Base-by-base conservation (phyloP, 139 green algal genomes). In the Micromonas commoda region DNA sequence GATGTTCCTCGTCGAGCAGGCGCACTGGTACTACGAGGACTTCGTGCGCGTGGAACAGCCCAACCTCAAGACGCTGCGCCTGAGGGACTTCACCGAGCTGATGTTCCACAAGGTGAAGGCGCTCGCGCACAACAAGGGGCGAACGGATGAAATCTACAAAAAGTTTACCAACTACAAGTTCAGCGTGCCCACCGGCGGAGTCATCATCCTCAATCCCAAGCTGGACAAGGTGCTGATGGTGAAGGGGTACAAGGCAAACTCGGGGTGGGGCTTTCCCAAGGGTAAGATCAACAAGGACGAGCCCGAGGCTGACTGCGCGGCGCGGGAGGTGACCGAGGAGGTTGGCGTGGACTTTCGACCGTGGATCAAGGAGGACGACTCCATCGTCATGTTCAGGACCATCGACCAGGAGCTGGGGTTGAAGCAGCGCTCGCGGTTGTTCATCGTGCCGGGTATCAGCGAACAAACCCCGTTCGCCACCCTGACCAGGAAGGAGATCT, bases 1-100 rank as follows among this genome's bases (percentile, higher is more conserved):
- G 0, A 85, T 97, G 54, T 98, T 98, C 65, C 71, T 92, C 0
- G 88, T 98, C 0, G 94, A 98, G 77, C 72, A 70, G 13, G 94
- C 94, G 2, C 93, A 94, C 86, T 98, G 94, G 94, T 96, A 94
- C 66, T 98, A 98, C 80, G 93, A 98, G 86, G 93, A 83, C 57
- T 77, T 80, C 57, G 33, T 65, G 3, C 37, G 82, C 0, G 45
- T 23, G 45, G 70, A 85, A 68, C 54, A 82, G 65, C 53, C 86
- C 16, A 45, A 78, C 1, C 78, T 90, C 38, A 76, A 67, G 6
- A 86, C 81, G 16, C 39, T 91, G 32, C 84, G 80, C 16, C 85
- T 94, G 5, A 87, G 88, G 29, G 85, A 92, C 28, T 97, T 97
- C 78, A 85, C 86, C 3, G 28, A 37, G 31, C 72, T 92, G 13